A percentile compares a stretch with the other conserved stretches of the same genome.
phyloP scores from a whole-genome alignment of 768 basidiomycete genomes.

The Hypsizygus marmoreus region DNA sequence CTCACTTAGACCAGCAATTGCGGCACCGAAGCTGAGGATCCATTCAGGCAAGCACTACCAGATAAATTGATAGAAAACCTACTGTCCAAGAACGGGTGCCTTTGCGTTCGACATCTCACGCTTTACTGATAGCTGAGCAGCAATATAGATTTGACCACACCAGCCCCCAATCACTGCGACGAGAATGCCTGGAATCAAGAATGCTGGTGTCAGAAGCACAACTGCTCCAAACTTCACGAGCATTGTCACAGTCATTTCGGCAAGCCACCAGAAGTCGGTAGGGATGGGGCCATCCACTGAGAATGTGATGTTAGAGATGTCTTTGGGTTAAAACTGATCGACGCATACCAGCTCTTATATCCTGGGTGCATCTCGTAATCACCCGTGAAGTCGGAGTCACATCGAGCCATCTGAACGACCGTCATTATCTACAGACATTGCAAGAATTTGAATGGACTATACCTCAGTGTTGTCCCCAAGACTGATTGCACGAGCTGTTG shows the following conservation, averaged over 20 bases:
- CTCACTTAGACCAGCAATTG: slow-evolving; percentile 58
- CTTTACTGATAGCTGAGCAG: slow-evolving; percentile 49
- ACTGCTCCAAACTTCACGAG: slow-evolving; percentile 46
- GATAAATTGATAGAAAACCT: slow-evolving; percentile 30
- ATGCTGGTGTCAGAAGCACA: slow-evolving; percentile 45
- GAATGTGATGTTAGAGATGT: slow-evolving; percentile 22
- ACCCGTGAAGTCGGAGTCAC: slow-evolving; percentile 53
- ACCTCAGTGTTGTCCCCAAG: slow-evolving; percentile 64
- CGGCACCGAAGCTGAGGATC: slow-evolving; percentile 47
- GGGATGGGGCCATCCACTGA: slow-evolving; percentile 52
- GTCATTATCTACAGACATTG: background rate
- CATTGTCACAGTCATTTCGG: slow-evolving; percentile 34
- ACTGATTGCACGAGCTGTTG: slow-evolving; percentile 51
- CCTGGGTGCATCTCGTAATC: slow-evolving; percentile 66
- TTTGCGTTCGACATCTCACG: slow-evolving; percentile 49
- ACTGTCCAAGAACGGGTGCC: slow-evolving; percentile 37
- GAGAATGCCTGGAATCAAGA: slow-evolving; percentile 46
- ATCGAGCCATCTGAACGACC: slow-evolving; percentile 45
- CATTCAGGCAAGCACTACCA: slow-evolving; percentile 7
- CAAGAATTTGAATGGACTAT: slow-evolving; percentile 6
- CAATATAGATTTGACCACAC: slow-evolving; percentile 45
- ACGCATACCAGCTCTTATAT: slow-evolving; percentile 49
- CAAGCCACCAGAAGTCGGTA: slow-evolving; percentile 26
- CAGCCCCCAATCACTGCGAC: slow-evolving; percentile 44
- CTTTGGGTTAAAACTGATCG: slow-evolving; percentile 5